Evolutionary conservation across 345 rosid species (phyloP), one percentile per base, ranked within the genome.

Genomic region (Geranium brycei): DNA sequence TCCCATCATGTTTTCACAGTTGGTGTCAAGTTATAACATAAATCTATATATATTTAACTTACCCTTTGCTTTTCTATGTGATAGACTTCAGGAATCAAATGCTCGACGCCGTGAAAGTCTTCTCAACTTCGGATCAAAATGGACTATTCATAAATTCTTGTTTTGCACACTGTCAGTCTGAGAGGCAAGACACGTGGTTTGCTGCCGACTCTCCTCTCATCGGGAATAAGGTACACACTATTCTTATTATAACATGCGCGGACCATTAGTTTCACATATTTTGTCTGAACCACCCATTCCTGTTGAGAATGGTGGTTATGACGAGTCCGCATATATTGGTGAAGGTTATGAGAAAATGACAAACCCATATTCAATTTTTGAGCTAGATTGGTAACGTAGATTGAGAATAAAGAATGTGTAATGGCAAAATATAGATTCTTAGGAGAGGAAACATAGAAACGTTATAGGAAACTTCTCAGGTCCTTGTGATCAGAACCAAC

Each of bases 61-160:
- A 5, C 10, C 53, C 53, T 47, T 47, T 47, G 3, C 53, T 47
- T 13, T 13, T 47, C 14, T 10, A 47, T 47, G 53, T 11, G 14
- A 62, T 80, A 92, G 99, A 82, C 69, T 87, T 92, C 76, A 81
- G 97, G 78, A 78, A 66, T 15, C 83, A 88, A 75, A 93, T 93
- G 97, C 79, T 90, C 58, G 0, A 63, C 14, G 76, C 78, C 14
- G 19, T 89, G 16, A 70, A 75, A 32, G 75, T 70, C 14, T 86
- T 86, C 74, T 79, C 85, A 2, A 65, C 51, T 67, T 80, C 88
- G 4, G 67, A 62, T 58, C 75, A 77, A 60, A 86, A 85, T 58
- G 99, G 99, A 19, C 41, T 87, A 58, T 92, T 90, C 77, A 82
- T 90, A 72, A 92, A 92, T 71, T 92, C 97, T 14, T 92, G 96